phyloP scores from a whole-genome alignment of 495 filamentous ascomycete species.

The Podospora fimiseda region DNA sequence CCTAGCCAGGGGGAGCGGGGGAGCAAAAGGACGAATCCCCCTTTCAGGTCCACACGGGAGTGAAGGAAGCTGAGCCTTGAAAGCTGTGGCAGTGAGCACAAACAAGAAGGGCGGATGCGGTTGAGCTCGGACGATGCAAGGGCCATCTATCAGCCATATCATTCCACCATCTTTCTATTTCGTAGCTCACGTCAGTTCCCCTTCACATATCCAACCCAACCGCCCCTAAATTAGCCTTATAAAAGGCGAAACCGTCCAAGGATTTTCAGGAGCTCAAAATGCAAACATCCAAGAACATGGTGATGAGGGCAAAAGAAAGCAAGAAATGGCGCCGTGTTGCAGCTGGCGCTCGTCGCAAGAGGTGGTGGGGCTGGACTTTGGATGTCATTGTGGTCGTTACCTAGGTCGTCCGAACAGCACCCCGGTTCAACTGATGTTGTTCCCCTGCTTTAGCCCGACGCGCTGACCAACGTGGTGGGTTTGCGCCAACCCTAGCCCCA shows the following conservation, averaged over 20 bases:
- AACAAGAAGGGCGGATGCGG: not conserved
- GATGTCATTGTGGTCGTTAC: too few relatives aligned
- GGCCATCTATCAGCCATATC: not conserved
- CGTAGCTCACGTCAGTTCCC: not conserved
- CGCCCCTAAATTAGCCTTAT: too few relatives aligned
- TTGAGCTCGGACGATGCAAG: not conserved
- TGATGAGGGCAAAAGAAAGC: not conserved
- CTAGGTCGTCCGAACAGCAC: constrained; percentile 6
- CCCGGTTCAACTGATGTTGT: too few relatives aligned
- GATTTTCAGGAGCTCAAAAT: too few relatives aligned
- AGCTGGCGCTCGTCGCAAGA: not conserved
- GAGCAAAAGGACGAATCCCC: not conserved
- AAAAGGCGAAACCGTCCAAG: too few relatives aligned
- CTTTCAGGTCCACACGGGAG: too few relatives aligned
- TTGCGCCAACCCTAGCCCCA: not conserved
- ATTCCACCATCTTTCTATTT: not conserved
- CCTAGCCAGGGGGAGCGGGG: not conserved
- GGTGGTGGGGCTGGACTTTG: too few relatives aligned
- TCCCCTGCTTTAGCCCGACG: not conserved
- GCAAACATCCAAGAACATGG: too few relatives aligned
- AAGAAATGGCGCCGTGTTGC: not conserved
- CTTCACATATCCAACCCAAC: not conserved
- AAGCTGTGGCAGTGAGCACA: not conserved
- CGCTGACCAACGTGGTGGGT: constrained; percentile 6
- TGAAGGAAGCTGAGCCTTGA: not conserved